A percentile compares a stretch with the other conserved stretches of the same genome.
Conservation (phyloP, 495 filamentous ascomycete species). For the Wilcoxina mikolae region DNA sequence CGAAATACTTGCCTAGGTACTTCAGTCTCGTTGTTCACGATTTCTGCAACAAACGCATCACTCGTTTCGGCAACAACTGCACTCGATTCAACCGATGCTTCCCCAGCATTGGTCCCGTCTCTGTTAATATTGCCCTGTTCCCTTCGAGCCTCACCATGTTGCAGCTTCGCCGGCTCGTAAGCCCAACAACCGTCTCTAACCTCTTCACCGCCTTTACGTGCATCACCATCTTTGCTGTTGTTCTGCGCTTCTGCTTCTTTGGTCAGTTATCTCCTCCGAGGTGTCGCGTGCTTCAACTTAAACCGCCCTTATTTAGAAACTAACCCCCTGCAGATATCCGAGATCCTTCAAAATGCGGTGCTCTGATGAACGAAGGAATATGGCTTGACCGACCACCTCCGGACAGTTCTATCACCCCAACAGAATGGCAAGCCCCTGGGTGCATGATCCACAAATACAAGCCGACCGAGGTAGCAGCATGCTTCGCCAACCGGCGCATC, state of each 20-base stretch:
- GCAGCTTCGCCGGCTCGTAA: background rate
- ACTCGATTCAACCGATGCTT: too few relatives aligned
- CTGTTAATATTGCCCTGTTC: too few relatives aligned
- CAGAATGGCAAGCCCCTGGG: constrained; percentile 44
- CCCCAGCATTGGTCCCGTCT: too few relatives aligned
- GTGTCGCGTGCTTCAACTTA: background rate
- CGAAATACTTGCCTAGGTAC: too few relatives aligned
- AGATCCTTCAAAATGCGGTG: constrained; percentile 42
- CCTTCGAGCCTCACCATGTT: background rate
- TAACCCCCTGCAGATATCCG: constrained; percentile 29
- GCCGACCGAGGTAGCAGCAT: constrained; percentile 33
- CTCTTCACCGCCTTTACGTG: background rate
- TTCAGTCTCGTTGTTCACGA: too few relatives aligned
- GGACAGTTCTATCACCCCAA: constrained; percentile 15
- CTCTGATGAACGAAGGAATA: constrained; percentile 38
- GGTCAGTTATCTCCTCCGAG: background rate
- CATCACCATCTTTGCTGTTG: background rate
- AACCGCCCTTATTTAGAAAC: background rate
- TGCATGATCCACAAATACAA: constrained; percentile 46
- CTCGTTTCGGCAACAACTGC: too few relatives aligned
- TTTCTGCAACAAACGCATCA: too few relatives aligned
- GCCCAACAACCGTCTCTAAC: background rate
- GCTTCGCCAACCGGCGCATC: constrained; percentile 34
- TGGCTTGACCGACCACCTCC: constrained; percentile 36
- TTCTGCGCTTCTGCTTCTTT: constrained; percentile 2